These are phyloP conservation scores for Camptophora hylomeconis DNA, from an alignment of 2,329 filamentous ascomycete species.

Conservation along the genomic window DNA sequence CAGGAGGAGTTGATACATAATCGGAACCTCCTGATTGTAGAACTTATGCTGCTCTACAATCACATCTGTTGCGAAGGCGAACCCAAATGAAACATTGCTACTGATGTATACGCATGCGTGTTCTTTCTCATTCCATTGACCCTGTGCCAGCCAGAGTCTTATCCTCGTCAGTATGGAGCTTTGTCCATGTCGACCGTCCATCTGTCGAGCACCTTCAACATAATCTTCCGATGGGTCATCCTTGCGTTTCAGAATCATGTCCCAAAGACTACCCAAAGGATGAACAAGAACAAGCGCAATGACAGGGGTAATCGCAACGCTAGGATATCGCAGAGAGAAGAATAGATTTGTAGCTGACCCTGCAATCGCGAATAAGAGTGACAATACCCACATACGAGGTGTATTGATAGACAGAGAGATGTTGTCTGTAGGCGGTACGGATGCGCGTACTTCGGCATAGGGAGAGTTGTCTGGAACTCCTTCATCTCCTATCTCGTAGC, in stretches of 20 bases:
- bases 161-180: constrained; percentile 25
- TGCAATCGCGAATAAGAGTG: constrained; percentile 65
- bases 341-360: constrained; percentile 78
- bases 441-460: constrained; percentile 68
- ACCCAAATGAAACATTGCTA: constrained; percentile 81
- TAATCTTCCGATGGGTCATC: constrained; percentile 44
- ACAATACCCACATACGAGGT: constrained; percentile 74
- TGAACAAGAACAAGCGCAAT: constrained; percentile 78
- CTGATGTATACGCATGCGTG: constrained; percentile 81
- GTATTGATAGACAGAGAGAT: constrained; percentile 66
- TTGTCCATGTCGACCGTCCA: constrained; percentile 7
- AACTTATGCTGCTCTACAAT: constrained; percentile 85
- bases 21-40: constrained; percentile 66
- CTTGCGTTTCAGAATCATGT: constrained; percentile 51
- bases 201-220: constrained; percentile 44
- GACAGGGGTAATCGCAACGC: constrained; percentile 77
- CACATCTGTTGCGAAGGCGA: constrained; percentile 75
- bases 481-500: no score
- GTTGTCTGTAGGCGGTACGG: constrained; percentile 64
- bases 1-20: constrained; percentile 67
- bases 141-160: constrained; percentile 65
- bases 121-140: constrained; percentile 77
- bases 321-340: constrained; percentile 81
- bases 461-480: constrained; percentile 25
- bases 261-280: constrained; percentile 70